Base-by-base conservation (phyloP, 768 basidiomycete genomes). In the button mushroom (Agaricus bisporus) region DNA sequence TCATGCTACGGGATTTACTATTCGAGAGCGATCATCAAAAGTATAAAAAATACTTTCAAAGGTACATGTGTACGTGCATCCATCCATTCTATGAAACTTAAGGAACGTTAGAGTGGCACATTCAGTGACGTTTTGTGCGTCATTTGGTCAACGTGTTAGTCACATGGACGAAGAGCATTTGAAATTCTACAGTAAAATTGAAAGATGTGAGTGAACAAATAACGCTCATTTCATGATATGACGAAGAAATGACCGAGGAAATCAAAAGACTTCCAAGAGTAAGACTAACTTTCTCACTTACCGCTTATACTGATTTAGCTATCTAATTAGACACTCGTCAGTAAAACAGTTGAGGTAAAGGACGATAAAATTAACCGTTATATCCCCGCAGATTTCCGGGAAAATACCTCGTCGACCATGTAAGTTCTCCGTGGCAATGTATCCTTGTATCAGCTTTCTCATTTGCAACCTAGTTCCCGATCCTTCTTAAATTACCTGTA, bases 61-160 rank as follows among this genome's bases (percentile, higher is more conserved):
- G 64, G 63, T 66, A 38, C 20, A 58, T 10, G 10, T 11, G 28
- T 26, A 26, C 22, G 22, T 22, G 15, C 32, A 8, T 25, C 15
- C 22, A 36, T 32, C 18, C 7, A 26, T 36, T 20, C 14, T n/a
- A 15, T 25, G 51, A 59, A 41, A 41, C 3, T 9, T 53, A 6
- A 32, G 8, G 32, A 32, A 7, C 11, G 10, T 17, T 52, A 66
- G 65, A 36, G 62, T 59, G 17, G 56, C 61, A 3, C 55, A 60
- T 18, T 66, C 65, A 1, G 55, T 64, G 8, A 62, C 59, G 8
- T 60, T 61, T 41, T 60, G 56, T 32, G 58, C 62, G 5, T 57
- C 59, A 14, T 64, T 63, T 47, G 65, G 65, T 26, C 58, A 60
- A 17, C 56, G 65, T 18, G 55, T 64, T 15, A 50, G 53, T 15